Evolutionary conservation across 2,329 filamentous ascomycete species (phyloP), one percentile per base, ranked within the genome.

Genomic region (Monosporascus cannonballus): DNA sequence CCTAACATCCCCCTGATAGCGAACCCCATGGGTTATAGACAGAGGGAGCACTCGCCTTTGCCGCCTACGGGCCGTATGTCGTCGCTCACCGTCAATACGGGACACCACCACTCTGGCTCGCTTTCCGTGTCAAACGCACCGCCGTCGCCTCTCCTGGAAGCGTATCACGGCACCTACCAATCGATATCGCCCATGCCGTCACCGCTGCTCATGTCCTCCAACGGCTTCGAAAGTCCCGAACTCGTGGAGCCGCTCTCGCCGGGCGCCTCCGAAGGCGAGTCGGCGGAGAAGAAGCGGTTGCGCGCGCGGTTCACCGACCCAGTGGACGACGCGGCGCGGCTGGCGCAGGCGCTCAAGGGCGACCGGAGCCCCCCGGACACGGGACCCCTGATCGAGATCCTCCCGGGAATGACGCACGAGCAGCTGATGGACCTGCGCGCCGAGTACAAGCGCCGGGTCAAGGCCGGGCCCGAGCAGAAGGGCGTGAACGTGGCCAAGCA

Each of bases 101-200:
- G 73, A 6, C 71, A 73, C n/a, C 70, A 72, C 59, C 61, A 22
- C 22, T 24, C 68, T 8, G 62, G 62, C 22, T 67, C 67, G 20
- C 57, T 74, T 48, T 76, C 80, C 14, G 67, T 84, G 2, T 73
- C 79, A 2, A 73, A 74, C 22, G 79, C 90, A 2, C 90, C 91
- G 0, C 83, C 83, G 1, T 96, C 90, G 56, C 94, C 93, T 1
- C 76, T 97, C 48, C 81, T 96, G 2, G 93, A 97, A 71, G 86
- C 94, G 1, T 97, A 97, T 71, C 87, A 86, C 56, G 93, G 93
- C 39, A 96, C 92, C 0, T 97, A 96, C 63, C 93, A 97, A 70
- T 90, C 89, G 53, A 89, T 95, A 62, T 96, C 92, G 0, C 92
- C 93, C 0, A 96, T 96, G 90, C 92, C 92, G 0, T 91, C 91